Conservation (phyloP, 2,329 filamentous ascomycete genomes). For the Penicillium sp. region DNA sequence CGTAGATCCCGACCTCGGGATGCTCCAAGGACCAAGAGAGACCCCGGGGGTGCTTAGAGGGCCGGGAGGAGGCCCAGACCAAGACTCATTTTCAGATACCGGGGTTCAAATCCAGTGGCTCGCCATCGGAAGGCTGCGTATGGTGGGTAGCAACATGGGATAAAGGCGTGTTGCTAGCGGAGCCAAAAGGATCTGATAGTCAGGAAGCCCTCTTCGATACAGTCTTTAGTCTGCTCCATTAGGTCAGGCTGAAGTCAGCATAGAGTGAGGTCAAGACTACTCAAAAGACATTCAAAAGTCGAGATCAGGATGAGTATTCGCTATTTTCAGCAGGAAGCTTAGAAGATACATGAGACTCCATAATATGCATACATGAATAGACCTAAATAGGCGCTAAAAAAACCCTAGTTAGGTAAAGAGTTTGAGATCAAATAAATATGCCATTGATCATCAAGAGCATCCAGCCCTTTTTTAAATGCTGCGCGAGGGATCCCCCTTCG, state of each 20-base stretch:
- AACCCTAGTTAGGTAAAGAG: background rate
- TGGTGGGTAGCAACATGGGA: conserved; percentile 2
- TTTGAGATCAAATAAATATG: background rate
- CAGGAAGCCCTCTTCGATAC: background rate
- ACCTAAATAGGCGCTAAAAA: background rate
- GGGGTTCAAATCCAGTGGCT: too few relatives aligned
- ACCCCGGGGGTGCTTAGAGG: too few relatives aligned
- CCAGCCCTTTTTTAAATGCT: background rate
- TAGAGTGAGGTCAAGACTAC: too few relatives aligned
- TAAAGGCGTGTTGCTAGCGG: conserved; percentile 1
- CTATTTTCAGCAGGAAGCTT: background rate
- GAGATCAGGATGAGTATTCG: background rate
- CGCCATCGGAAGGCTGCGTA: conserved; percentile 1
- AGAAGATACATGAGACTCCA: conserved; percentile 1
- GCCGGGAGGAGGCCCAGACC: too few relatives aligned
- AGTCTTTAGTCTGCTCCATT: background rate
- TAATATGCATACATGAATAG: background rate
- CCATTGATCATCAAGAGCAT: background rate
- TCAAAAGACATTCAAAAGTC: background rate
- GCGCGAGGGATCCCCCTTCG: background rate
- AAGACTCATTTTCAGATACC: too few relatives aligned
- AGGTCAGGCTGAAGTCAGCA: background rate
- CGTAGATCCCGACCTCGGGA: background rate
- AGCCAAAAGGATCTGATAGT: background rate
- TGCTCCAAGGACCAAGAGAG: background rate